phyloP scores from a whole-genome alignment of 2,329 filamentous ascomycete species.

The Mycosphaerella sp. region DNA sequence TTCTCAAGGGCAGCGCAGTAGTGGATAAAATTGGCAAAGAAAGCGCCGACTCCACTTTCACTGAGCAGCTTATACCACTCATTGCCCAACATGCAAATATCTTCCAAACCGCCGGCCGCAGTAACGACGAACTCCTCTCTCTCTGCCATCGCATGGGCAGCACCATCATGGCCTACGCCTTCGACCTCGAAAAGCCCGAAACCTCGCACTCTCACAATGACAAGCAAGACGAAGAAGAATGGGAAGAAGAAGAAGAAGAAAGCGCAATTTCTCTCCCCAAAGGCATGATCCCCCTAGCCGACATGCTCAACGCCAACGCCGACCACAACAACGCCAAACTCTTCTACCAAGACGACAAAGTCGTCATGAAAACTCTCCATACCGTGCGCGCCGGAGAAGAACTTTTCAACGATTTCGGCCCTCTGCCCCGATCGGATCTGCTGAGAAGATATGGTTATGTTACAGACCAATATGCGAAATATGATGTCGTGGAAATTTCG shows the following conservation, averaged over 20 bases:
- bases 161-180: conserved; percentile 88
- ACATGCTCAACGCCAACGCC: conserved; percentile 82
- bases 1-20: conserved; percentile 73
- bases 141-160: conserved; percentile 76
- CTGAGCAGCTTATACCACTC: conserved; percentile 50
- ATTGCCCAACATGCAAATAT: conserved; percentile 36
- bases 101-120: conserved; percentile 38
- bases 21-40: conserved; percentile 67
- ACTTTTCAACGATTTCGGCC: conserved; percentile 84
- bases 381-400: conserved; percentile 65
- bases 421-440: conserved; percentile 74
- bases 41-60: conserved; percentile 64
- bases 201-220: no score
- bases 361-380: conserved; percentile 67
- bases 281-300: conserved; percentile 86
- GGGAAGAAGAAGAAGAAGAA: conserved; percentile 35
- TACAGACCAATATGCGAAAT: conserved; percentile 67
- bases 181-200: conserved; percentile 60
- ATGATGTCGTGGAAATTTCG: conserved; percentile 76
- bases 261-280: conserved; percentile 45
- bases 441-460: conserved; percentile 81
- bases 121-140: conserved; percentile 45
- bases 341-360: conserved; percentile 51
- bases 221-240: conserved; percentile 44
- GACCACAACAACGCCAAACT: conserved; percentile 68